Conservation (phyloP, 768 basidiomycete genomes). For the Termitomyces eurrhizus region DNA sequence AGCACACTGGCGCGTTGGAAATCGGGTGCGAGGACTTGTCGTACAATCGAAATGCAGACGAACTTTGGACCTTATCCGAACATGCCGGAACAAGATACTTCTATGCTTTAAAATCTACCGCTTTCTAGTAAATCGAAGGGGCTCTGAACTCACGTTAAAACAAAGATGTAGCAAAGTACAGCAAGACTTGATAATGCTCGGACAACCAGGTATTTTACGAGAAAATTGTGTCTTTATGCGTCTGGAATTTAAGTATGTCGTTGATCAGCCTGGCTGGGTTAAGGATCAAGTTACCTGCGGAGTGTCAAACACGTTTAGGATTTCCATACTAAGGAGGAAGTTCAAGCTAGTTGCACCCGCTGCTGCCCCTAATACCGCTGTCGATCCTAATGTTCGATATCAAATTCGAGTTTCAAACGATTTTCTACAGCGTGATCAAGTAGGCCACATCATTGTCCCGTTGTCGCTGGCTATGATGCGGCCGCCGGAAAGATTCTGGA, state of each 20-base stretch:
- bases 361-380: neutral
- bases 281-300: too few relatives aligned
- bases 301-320: neutral
- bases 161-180: neutral
- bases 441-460: neutral
- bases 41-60: slow-evolving; percentile 10
- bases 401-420: neutral
- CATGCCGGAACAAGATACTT: slow-evolving; percentile 8
- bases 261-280: neutral
- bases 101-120: slow-evolving; percentile 9
- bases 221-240: neutral
- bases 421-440: neutral
- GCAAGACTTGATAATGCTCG: neutral
- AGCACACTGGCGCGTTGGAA: slow-evolving; percentile 4
- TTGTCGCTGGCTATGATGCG: neutral
- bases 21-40: slow-evolving; percentile 11
- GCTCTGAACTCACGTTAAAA: neutral
- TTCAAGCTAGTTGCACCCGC: neutral
- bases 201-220: neutral
- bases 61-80: slow-evolving; percentile 11
- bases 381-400: neutral
- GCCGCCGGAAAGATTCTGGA: neutral
- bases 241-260: neutral
- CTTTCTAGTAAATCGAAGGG: neutral
- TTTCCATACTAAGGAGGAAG: neutral